A percentile compares a stretch with the other conserved stretches of the same genome.
Conservation (phyloP, 2,329 filamentous ascomycete species). For the Curvularia sp. region DNA sequence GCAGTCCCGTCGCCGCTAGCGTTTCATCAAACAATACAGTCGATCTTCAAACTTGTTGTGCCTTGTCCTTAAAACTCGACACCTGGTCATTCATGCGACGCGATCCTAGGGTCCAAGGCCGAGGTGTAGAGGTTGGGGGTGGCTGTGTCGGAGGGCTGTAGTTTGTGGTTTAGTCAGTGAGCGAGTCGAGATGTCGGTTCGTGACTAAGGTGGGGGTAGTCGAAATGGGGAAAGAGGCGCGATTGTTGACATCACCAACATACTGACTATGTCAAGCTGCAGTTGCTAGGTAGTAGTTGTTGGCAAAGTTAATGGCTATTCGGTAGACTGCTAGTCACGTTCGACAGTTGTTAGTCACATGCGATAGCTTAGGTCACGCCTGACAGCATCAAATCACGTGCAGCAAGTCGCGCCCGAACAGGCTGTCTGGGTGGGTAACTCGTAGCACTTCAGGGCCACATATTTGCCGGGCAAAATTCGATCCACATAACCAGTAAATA, state of each 20-base stretch:
- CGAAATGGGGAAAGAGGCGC: conserved; percentile 12
- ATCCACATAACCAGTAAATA: not conserved
- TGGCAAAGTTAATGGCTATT: not conserved
- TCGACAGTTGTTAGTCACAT: not conserved
- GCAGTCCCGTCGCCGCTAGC: conserved; percentile 30
- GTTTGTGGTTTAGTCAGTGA: conserved; percentile 9
- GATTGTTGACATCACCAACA: not conserved
- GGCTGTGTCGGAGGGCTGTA: not conserved
- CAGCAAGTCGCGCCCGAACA: no score
- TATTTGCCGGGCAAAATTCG: not conserved
- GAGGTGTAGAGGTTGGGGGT: not conserved
- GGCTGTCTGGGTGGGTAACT: not conserved
- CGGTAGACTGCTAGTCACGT: not conserved
- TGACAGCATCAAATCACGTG: not conserved
- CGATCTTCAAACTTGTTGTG: conserved; percentile 32
- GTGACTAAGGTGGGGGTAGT: not conserved
- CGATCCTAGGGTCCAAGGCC: not conserved
- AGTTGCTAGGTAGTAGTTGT: not conserved
- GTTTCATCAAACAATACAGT: conserved; percentile 34
- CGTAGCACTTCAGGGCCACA: not conserved
- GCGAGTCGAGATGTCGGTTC: conserved; percentile 5
- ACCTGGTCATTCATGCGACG: conserved; percentile 7
- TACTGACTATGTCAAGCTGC: not conserved
- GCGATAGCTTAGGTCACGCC: not conserved
- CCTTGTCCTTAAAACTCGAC: conserved; percentile 11